Percentiles rank a stretch among this genome's conserved stretches.
Evolutionary conservation across 768 basidiomycete species (phyloP).

Genomic region (Auricularia cornea): DNA sequence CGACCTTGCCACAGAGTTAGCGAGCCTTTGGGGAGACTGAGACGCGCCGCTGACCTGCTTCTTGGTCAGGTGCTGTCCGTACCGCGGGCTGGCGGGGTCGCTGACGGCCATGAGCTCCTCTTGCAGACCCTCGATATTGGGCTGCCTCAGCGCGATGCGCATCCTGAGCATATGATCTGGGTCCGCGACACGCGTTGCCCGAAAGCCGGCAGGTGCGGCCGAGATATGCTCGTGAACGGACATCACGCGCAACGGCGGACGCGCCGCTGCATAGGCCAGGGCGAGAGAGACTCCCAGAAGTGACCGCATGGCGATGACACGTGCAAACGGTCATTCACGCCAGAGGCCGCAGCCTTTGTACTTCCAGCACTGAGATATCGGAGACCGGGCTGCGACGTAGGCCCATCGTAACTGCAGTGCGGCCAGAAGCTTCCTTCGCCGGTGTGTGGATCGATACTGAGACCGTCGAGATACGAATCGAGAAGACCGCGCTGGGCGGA

Average conservation of each 20-base stretch:
- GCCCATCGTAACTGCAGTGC: too few species aligned
- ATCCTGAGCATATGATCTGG: slow-evolving; percentile 34
- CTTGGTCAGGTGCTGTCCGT: slow-evolving; percentile 40
- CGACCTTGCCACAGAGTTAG: neutral
- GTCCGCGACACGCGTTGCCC: slow-evolving; percentile 27
- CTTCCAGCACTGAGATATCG: too few species aligned
- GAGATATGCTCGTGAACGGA: slow-evolving; percentile 32
- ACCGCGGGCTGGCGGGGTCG: slow-evolving; percentile 45
- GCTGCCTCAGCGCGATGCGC: slow-evolving; percentile 48
- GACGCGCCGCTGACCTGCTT: slow-evolving; percentile 22
- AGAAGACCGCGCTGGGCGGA: too few species aligned
- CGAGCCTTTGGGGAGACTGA: neutral
- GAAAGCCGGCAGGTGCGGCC: slow-evolving; percentile 34
- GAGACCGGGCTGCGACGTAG: too few species aligned
- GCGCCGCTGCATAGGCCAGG: neutral
- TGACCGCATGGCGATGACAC: slow-evolving; percentile 3
- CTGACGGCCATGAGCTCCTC: slow-evolving; percentile 48
- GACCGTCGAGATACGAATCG: too few species aligned
- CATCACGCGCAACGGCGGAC: neutral
- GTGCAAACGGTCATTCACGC: neutral
- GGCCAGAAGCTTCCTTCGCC: too few species aligned
- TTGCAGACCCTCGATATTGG: slow-evolving; percentile 42
- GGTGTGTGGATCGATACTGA: too few species aligned
- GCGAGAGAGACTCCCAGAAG: neutral
- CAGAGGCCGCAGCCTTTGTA: neutral